Percentiles rank a stretch among this genome's conserved stretches.
Conservation (phyloP, 352 stramenopile species). For the Halophytophthora batemanensis region DNA sequence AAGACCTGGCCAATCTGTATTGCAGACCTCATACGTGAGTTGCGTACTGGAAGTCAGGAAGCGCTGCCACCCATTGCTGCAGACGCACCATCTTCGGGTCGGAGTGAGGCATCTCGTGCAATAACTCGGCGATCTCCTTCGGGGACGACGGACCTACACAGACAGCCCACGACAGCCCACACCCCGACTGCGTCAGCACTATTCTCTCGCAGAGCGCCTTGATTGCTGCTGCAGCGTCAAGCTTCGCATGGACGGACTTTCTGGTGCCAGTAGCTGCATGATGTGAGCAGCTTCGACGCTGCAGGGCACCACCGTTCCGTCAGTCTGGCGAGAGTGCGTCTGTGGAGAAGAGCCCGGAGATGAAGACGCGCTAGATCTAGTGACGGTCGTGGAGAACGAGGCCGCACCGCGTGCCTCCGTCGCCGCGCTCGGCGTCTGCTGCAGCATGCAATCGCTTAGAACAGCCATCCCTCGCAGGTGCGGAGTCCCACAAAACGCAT, state of each 20-base stretch:
- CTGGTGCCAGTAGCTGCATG: conserved; percentile 39
- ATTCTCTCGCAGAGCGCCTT: background rate
- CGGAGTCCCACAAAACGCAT: too few relatives aligned
- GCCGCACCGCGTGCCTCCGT: background rate
- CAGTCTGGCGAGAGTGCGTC: background rate
- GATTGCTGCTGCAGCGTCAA: background rate
- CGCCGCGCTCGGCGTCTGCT: background rate
- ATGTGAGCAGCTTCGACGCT: conserved; percentile 29
- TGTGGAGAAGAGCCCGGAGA: conserved; percentile 1
- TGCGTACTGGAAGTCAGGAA: background rate
- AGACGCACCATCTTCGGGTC: conserved; percentile 59
- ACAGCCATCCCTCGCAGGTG: too few relatives aligned
- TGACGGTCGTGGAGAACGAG: background rate
- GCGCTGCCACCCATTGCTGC: background rate
- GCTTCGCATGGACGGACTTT: conserved; percentile 26
- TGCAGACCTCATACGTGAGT: background rate
- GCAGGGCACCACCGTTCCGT: background rate
- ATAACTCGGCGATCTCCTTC: conserved; percentile 56
- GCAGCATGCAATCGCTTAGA: too few relatives aligned
- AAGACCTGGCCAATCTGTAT: conserved; percentile 57
- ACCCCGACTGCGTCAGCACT: background rate
- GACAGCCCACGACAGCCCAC: background rate
- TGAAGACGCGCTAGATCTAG: conserved; percentile 15
- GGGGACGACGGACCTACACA: conserved; percentile 35
- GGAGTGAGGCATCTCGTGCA: conserved; percentile 63